phyloP scores from a whole-genome alignment of 768 basidiomycete genomes.

The Dentipellis fragilis region DNA sequence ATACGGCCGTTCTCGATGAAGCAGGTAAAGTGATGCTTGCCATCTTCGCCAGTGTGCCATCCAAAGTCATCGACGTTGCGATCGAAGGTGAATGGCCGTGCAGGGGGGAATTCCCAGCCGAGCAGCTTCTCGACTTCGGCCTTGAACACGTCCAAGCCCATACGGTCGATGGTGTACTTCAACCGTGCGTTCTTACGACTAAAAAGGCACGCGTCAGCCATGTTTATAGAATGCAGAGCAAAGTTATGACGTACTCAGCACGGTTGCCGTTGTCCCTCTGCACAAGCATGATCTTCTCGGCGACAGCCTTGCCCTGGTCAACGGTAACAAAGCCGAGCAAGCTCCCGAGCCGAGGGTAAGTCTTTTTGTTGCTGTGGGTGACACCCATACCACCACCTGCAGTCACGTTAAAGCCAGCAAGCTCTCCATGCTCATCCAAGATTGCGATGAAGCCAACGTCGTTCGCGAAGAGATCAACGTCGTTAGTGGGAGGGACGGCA shows the following conservation, averaged over 20 bases:
- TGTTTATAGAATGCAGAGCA: not conserved
- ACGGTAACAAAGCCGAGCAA: constrained; percentile 88
- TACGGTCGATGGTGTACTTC: constrained; percentile 95
- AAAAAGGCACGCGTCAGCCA: not conserved
- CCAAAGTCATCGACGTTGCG: constrained; percentile 91
- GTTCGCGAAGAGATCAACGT: constrained; percentile 91
- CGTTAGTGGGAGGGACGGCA: constrained; percentile 92
- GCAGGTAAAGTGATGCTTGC: constrained; percentile 82
- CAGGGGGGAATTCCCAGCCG: constrained; percentile 66
- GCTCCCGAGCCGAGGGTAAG: constrained; percentile 84
- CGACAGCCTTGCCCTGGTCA: constrained; percentile 77
- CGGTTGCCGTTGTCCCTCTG: constrained; percentile 97
- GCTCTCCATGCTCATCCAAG: constrained; percentile 58
- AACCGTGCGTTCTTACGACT: constrained; percentile 70
- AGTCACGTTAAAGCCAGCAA: constrained; percentile 89
- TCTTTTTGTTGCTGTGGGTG: constrained; percentile 98
- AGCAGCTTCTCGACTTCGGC: constrained; percentile 83
- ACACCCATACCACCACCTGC: constrained; percentile 99
- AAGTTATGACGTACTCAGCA: constrained; percentile 50
- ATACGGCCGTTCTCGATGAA: constrained; percentile 98
- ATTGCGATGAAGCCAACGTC: constrained; percentile 97
- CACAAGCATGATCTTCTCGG: constrained; percentile 87
- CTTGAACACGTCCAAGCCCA: constrained; percentile 84
- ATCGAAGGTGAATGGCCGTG: constrained; percentile 72
- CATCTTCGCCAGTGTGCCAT: constrained; percentile 83